Base-by-base conservation (phyloP, 306 rosid species). In the Carpinus viminea region DNA sequence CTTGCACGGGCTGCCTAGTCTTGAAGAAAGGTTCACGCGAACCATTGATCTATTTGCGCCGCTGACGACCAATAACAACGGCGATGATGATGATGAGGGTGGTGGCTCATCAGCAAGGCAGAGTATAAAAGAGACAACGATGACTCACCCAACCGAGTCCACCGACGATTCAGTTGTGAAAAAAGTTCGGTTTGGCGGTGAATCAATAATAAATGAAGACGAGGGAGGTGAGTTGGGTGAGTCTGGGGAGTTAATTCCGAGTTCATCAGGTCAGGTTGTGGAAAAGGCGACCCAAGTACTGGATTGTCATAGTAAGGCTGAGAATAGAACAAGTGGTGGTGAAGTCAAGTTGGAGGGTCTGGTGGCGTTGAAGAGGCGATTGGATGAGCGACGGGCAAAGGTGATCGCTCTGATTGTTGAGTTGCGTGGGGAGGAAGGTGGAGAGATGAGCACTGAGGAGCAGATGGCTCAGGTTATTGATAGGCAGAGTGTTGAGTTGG, bases 11-110 rank as follows among this genome's bases (percentile, higher is more conserved):
- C 45, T 91, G 79, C 87, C 93, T 0, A 82, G 80, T 13, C 87
- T 93, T 15, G 94, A 89, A 71, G 89, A 87, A 7, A 79, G 91
- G 79, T 93, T 88, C 62, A 82, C 36, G 26, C 79, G 77, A 47
- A 84, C 82, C 74, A 20, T 54, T 62, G 3, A 38, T 4, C 5
- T 46, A 48, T 45, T 46, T 20, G n/a, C 24, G 28, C 64, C 9
- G 8, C 31, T 8, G n/a, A 51, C 36, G 81, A 76, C 5, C 60
- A 69, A 0, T 8, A 24, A 24, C 26, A 74, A 31, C 8, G 74
- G 12, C 0, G 70, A n/a, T 2, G 79, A 75, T 2, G 38, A 36
- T 2, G 38, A 36, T 4, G 38, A 86, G 0, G 86, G 59, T 9
- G 84, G 70, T 0, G 75, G 74, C 0, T 38, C 17, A 6, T 38